A percentile compares a stretch with the other conserved stretches of the same genome.
Evolutionary conservation across 306 rosid genomes (phyloP).

Genomic region (Sophora flavescens): DNA sequence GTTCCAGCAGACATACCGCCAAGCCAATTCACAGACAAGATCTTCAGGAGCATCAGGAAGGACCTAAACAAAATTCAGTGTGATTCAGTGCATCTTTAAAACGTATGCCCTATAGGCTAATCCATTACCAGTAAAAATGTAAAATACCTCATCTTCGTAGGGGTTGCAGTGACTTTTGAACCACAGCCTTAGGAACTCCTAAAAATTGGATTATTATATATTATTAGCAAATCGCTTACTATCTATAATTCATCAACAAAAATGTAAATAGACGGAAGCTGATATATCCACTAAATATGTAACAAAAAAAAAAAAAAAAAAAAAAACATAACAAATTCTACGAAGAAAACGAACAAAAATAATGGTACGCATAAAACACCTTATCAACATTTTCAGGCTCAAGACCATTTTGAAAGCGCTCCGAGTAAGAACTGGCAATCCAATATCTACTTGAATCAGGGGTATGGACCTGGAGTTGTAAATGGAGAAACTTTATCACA

Average conservation of each 20-base stretch:
- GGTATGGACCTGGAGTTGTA: slow-evolving; percentile 79
- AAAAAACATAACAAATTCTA: slow-evolving; percentile 2
- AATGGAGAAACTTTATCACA: slow-evolving; percentile 31
- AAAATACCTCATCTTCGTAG: slow-evolving; percentile 84
- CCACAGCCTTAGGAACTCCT: slow-evolving; percentile 99
- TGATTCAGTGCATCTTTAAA: slow-evolving; percentile 45
- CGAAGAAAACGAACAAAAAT: slow-evolving; percentile 25
- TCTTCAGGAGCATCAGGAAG: slow-evolving; percentile 97
- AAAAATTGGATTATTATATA: slow-evolving; percentile 26
- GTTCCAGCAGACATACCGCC: slow-evolving; percentile 72
- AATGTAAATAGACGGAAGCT: slow-evolving; percentile 6
- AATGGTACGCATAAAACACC: slow-evolving; percentile 55
- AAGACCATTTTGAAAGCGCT: slow-evolving; percentile 75
- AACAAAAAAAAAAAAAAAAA: neutral
- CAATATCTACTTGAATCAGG: slow-evolving; percentile 99
- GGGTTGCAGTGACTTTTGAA: slow-evolving; percentile 95
- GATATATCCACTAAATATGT: slow-evolving; percentile 14
- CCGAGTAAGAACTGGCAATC: slow-evolving; percentile 84
- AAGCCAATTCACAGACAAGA: slow-evolving; percentile 89
- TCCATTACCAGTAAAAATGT: slow-evolving; percentile 12
- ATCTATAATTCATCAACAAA: slow-evolving; percentile 31
- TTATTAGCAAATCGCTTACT: slow-evolving; percentile 42
- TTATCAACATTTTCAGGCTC: slow-evolving; percentile 98
- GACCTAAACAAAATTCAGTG: slow-evolving; percentile 63
- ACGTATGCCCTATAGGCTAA: neutral